These are phyloP conservation scores for Pascua sp. DNA, from an alignment of 1,284 basidiomycete species.

Conservation along the genomic window DNA sequence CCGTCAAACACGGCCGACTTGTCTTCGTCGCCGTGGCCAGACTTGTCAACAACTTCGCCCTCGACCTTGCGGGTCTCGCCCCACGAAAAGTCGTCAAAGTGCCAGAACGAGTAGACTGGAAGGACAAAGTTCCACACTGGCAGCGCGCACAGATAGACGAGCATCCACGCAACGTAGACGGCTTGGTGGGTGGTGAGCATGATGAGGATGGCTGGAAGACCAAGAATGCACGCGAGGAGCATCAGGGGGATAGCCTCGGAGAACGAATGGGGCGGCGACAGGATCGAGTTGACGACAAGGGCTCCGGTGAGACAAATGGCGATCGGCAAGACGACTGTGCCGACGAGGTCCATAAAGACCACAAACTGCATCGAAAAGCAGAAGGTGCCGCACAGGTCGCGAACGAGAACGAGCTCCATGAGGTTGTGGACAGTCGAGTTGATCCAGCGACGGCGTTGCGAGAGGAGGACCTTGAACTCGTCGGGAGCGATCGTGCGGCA, in stretches of 20 bases:
- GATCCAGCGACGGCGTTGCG: constrained; percentile 98
- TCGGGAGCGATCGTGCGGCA: constrained; percentile 96
- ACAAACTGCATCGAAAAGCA: constrained; percentile 98
- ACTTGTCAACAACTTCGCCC: constrained; percentile 68
- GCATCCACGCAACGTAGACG: constrained; percentile 96
- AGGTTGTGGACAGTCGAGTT: constrained; percentile 99
- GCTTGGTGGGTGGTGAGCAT: constrained; percentile 90
- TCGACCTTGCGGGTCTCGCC: constrained; percentile 97
- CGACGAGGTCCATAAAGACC: constrained; percentile 96
- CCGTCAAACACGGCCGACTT: constrained; percentile 59
- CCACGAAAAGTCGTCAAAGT: constrained; percentile 96
- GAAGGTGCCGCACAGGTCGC: constrained; percentile 91
- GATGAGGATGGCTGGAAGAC: constrained; percentile 89
- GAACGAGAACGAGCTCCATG: constrained; percentile 96
- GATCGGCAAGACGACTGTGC: constrained; percentile 90
- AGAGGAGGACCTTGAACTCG: constrained; percentile 86
- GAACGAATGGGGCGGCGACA: constrained; percentile 78
- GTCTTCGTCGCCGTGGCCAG: constrained; percentile 57
- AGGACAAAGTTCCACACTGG: constrained; percentile 95
- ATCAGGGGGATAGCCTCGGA: constrained; percentile 91
- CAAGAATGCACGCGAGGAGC: constrained; percentile 83
- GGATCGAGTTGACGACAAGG: constrained; percentile 74
- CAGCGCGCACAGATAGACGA: constrained; percentile 85
- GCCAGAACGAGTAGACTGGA: constrained; percentile 96
- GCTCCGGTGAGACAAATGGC: constrained; percentile 89